Conservation (phyloP, 768 basidiomycete genomes). For the Agrocybe pediades region DNA sequence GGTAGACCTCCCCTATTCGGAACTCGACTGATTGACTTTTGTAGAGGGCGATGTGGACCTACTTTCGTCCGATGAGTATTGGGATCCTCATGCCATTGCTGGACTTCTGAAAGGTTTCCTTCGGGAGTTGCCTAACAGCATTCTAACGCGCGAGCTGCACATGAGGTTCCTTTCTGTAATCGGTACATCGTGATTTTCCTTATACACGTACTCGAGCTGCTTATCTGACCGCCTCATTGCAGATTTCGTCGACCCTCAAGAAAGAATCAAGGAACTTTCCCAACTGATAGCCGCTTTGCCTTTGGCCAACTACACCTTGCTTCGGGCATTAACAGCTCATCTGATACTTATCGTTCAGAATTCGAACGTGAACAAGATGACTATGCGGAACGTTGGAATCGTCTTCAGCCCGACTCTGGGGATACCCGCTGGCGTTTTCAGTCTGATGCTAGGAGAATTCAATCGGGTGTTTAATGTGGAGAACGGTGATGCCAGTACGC, state of each 20-base stretch:
- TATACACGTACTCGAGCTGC: slow-evolving; percentile 3
- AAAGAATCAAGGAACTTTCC: slow-evolving; percentile 86
- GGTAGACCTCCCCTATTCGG: no score
- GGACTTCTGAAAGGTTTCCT: slow-evolving; percentile 93
- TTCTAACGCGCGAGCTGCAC: slow-evolving; percentile 91
- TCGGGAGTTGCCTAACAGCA: slow-evolving; percentile 90
- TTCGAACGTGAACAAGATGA: slow-evolving; percentile 93
- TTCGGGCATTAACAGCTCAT: slow-evolving; percentile 93
- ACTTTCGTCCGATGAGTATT: slow-evolving; percentile 84
- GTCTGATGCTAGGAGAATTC: slow-evolving; percentile 92
- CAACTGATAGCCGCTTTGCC: slow-evolving; percentile 87
- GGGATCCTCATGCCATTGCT: slow-evolving; percentile 97
- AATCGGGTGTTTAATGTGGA: slow-evolving; percentile 91
- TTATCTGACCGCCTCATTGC: slow-evolving; percentile 10
- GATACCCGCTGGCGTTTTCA: slow-evolving; percentile 97
- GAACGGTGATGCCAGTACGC: slow-evolving; percentile 36
- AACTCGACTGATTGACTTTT: no score
- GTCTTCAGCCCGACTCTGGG: slow-evolving; percentile 98
- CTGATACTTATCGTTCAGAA: slow-evolving; percentile 95
- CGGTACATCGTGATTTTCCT: slow-evolving; percentile 59
- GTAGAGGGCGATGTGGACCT: slow-evolving; percentile 96
- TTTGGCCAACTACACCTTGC: slow-evolving; percentile 88
- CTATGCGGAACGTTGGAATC: slow-evolving; percentile 96
- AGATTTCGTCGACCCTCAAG: slow-evolving; percentile 90
- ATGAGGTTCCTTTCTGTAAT: slow-evolving; percentile 90